phyloP scores from a whole-genome alignment of 257 asterid genomes.

The Solanum ossicruentum region DNA sequence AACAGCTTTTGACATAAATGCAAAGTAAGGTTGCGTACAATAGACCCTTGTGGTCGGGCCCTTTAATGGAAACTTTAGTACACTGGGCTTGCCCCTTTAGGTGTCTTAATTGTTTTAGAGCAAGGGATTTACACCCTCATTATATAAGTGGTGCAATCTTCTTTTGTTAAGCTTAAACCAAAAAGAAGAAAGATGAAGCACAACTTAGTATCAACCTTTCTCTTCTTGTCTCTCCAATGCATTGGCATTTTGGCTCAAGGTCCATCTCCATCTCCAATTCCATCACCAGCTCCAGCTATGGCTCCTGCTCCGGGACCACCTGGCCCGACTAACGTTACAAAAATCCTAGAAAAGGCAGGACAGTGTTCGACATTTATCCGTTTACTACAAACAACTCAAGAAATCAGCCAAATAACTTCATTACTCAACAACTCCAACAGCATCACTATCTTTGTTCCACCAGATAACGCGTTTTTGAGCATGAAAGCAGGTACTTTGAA shows the following conservation, averaged over 20 bases:
- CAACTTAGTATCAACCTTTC: not conserved
- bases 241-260: conserved; percentile 15
- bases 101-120: not conserved
- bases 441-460: conserved; percentile 34
- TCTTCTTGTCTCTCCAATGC: conserved; percentile 6
- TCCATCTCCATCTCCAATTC: not conserved
- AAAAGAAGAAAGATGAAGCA: not conserved
- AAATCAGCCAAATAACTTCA: conserved; percentile 31
- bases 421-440: conserved; percentile 44
- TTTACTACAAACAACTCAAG: conserved; percentile 36
- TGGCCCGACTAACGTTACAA: conserved; percentile 31
- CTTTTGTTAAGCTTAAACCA: not conserved
- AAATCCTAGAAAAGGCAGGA: conserved; percentile 44
- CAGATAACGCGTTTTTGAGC: conserved; percentile 28
- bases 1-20: no score
- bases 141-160: not conserved
- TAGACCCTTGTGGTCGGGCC: no score
- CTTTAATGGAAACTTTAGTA: no score
- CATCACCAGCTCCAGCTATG: not conserved
- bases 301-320: conserved; percentile 30
- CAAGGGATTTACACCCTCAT: not conserved
- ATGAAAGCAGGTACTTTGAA: conserved; percentile 35
- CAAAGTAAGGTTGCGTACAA: no score
- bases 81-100: no score
- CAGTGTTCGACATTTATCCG: conserved; percentile 37